Evolutionary conservation across 2,329 filamentous ascomycete species (phyloP), one percentile per base, ranked within the genome.

Genomic region (Diaporthe ampelina): DNA sequence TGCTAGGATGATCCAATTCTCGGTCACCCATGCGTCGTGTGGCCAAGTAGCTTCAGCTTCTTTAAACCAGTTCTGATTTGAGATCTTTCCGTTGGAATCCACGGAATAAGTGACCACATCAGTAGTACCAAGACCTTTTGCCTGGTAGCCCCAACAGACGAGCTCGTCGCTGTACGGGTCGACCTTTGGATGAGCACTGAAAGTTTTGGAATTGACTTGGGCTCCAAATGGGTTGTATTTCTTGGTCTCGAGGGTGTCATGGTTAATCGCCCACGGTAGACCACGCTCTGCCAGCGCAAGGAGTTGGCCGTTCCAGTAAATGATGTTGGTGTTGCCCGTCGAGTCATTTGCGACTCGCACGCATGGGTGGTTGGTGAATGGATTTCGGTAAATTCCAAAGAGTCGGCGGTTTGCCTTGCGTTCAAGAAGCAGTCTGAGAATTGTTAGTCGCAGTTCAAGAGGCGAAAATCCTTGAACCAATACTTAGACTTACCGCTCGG

Each of bases 351-450:
- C 56, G 21, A 37, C 29, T 24, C 56, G 21, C 19, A 58, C 56
- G 4, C 56, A 58, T n/a, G 56, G 56, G 32, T 58, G 56, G 4
- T 58, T 58, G 1, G 56, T 58, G 15, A n/a, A 58, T 1, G 56
- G 56, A 58, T 58, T 58, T n/a, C 56, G 56, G 56, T 58, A 58
- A n/a, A 58, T 58, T 1, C 56, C 56, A 58, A 58, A 58, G 37
- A 58, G 56, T 37, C 56, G 29, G 2, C 56, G 56, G 7, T 58
- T 37, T 11, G 56, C 56, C 32, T 58, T 58, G 29, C 56, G 56
- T 37, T 58, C 56, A 21, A 58, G 56, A 0, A 59, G n/a, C 17
- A 59, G 57, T 26, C 57, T 58, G 7, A 15, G 21, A 37, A n/a
- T 21, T n/a, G 1, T 58, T n/a, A 37, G 21, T 37, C 26, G 37